A percentile compares a stretch with the other conserved stretches of the same genome.
phyloP scores from a whole-genome alignment of 495 filamentous ascomycete genomes.

The Pseudevernia furfuracea region DNA sequence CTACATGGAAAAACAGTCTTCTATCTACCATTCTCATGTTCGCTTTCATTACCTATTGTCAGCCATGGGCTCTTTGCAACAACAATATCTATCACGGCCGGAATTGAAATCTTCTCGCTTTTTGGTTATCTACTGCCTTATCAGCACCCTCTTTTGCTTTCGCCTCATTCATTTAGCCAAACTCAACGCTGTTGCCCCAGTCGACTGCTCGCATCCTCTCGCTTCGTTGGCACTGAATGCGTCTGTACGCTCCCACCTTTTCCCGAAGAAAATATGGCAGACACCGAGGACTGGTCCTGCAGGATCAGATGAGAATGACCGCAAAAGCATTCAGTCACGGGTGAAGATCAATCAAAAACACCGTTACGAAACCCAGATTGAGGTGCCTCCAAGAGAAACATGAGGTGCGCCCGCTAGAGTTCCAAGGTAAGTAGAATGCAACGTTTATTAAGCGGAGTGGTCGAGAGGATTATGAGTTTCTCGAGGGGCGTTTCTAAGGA shows the following conservation, averaged over 20 bases:
- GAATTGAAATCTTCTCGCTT: not conserved
- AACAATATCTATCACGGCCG: not conserved
- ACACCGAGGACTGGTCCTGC: constrained; percentile 25
- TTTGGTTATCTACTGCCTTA: not conserved
- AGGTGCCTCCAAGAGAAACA: too few species aligned
- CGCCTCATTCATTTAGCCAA: constrained; percentile 3
- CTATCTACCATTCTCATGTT: too few species aligned
- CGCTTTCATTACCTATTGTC: too few species aligned
- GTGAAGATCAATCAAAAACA: constrained; percentile 29
- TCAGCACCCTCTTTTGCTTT: not conserved
- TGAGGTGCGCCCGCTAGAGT: too few species aligned
- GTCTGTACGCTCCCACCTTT: not conserved
- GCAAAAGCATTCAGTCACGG: constrained; percentile 28
- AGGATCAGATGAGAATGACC: constrained; percentile 18
- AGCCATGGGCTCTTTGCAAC: not conserved
- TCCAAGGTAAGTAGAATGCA: too few species aligned
- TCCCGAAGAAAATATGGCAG: constrained; percentile 32
- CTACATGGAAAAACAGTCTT: not conserved
- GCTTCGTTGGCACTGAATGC: not conserved
- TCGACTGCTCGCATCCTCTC: not conserved
- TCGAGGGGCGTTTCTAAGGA: too few species aligned
- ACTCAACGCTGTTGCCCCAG: not conserved
- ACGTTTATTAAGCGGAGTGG: too few species aligned
- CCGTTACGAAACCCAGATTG: constrained; percentile 34
- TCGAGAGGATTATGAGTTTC: too few species aligned